Evolutionary conservation across 306 rosid species (phyloP), one percentile per base, ranked within the genome.

Genomic region (Sechiopsis laciniata): DNA sequence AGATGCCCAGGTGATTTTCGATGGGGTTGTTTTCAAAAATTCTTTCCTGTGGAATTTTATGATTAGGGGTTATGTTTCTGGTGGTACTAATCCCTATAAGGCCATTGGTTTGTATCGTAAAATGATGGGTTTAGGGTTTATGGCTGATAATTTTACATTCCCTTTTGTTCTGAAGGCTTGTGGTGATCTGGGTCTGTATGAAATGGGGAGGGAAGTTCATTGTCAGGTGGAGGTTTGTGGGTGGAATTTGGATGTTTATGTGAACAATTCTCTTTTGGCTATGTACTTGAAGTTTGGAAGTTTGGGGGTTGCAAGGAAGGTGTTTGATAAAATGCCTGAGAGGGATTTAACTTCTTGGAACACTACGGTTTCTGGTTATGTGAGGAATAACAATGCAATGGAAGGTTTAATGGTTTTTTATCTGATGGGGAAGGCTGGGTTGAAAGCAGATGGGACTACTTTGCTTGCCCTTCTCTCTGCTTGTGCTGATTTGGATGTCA

Each of bases 161-260:
- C 89, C 89, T 22, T 87, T 75, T 85, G 87, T 87, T 58, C 82
- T 87, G 8, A 83, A 87, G 79, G 89, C 85, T 6, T 86, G 91
- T 17, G 89, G 89, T 46, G 87, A 85, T 75, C 74, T 82, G 78
- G 52, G 83, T 62, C 51, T 79, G 62, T 19, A 16, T 55, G 83
- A 65, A 63, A 80, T 78, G n/a, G 89, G 89, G 29, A 83, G 61
- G 73, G 75, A 46, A 62, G 78, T 88, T 80, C 95, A 84, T 55
- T 76, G 79, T 26, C 84, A 78, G 83, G 89, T 74, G 20, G 42
- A 82, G 79, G 77, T 79, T 74, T 22, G 79, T 68, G 94, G 84
- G 75, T 76, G 81, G 71, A 85, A 53, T 20, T 85, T 81, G 6
- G 84, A 88, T 84, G 52, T 86, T 51, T 84, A 88, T 69, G 90